These are phyloP conservation scores for Hermanozyma aechmeae DNA, from an alignment of 805 yeast genomes.

Conservation along the genomic window DNA sequence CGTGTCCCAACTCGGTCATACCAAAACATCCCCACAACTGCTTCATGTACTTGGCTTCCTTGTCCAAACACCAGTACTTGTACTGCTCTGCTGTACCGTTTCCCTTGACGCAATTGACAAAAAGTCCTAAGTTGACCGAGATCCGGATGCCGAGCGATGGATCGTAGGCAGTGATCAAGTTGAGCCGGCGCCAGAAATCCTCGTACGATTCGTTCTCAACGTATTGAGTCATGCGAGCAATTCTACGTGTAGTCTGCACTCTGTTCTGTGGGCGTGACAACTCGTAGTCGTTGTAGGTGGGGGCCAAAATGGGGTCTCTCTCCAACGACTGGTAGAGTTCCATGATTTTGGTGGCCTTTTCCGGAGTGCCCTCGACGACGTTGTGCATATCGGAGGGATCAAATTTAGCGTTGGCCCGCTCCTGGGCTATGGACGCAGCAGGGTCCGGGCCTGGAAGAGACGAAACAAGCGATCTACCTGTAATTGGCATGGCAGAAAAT, in stretches of 20 bases:
- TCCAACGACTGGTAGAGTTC: constrained; percentile 25
- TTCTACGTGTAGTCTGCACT: constrained; percentile 23
- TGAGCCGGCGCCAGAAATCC: constrained; percentile 25
- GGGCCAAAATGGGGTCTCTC: constrained; percentile 27
- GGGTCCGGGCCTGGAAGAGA: constrained; percentile 24
- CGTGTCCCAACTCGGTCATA: constrained; percentile 14
- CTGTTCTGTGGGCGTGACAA: constrained; percentile 19
- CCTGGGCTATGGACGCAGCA: constrained; percentile 8
- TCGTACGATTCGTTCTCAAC: constrained; percentile 21
- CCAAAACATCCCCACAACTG: constrained; percentile 18
- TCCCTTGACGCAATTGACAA: constrained; percentile 29
- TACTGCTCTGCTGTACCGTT: constrained; percentile 32
- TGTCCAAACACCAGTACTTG: constrained; percentile 26
- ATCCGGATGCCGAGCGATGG: constrained; percentile 31
- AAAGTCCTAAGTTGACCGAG: constrained; percentile 29
- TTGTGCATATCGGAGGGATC: constrained; percentile 31
- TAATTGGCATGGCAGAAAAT: constrained; percentile 11
- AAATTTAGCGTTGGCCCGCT: constrained; percentile 21
- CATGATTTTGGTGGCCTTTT: constrained; percentile 20
- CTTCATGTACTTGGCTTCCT: constrained; percentile 24
- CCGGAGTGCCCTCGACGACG: constrained; percentile 31
- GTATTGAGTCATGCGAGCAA: constrained; percentile 26
- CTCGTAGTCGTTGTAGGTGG: constrained; percentile 25
- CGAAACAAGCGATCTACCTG: constrained; percentile 14
- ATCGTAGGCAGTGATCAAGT: constrained; percentile 27